Evolutionary conservation across 2,329 filamentous ascomycete genomes (phyloP).

Genomic region (Microdochium nivale): DNA sequence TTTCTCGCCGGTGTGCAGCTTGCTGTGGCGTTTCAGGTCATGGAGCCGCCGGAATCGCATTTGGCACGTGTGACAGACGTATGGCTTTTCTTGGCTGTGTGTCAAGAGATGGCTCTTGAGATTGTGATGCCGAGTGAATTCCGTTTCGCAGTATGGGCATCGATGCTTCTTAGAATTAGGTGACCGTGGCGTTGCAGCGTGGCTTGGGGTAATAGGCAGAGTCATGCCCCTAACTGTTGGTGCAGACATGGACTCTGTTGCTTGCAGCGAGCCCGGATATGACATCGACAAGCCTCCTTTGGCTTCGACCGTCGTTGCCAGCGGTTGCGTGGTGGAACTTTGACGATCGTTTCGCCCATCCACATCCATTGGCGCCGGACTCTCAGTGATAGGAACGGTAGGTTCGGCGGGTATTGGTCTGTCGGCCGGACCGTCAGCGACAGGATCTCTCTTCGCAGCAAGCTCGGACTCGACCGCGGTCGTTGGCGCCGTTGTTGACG

Average conservation of each 20-base stretch:
- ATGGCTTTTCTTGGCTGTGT: constrained; percentile 97
- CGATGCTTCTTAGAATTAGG: constrained; percentile 82
- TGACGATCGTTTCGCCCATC: constrained; percentile 30
- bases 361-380: constrained; percentile 46
- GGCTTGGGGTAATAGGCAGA: constrained; percentile 42
- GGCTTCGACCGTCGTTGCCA: constrained; percentile 38
- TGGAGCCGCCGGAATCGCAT: constrained; percentile 88
- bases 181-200: constrained; percentile 50
- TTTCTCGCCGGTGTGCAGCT: constrained; percentile 92
- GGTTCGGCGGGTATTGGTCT: constrained; percentile 31
- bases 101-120: constrained; percentile 95
- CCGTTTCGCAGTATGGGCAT: constrained; percentile 91
- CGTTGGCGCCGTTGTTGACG: constrained; percentile 14
- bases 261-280: constrained; percentile 43
- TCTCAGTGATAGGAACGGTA: constrained; percentile 33
- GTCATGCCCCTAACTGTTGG: constrained; percentile 44
- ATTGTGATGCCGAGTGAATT: constrained; percentile 96
- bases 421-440: constrained; percentile 31
- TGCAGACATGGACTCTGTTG: constrained; percentile 31
- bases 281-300: constrained; percentile 42
- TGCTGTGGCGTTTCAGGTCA: constrained; percentile 91
- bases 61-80: constrained; percentile 86
- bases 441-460: constrained; percentile 28
- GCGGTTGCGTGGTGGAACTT: constrained; percentile 28
- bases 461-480: constrained; percentile 20